Evolutionary conservation across 371 early-diverging fungal species (phyloP), one percentile per base, ranked within the genome.

Genomic region (Cokeromyces recurvatus): DNA sequence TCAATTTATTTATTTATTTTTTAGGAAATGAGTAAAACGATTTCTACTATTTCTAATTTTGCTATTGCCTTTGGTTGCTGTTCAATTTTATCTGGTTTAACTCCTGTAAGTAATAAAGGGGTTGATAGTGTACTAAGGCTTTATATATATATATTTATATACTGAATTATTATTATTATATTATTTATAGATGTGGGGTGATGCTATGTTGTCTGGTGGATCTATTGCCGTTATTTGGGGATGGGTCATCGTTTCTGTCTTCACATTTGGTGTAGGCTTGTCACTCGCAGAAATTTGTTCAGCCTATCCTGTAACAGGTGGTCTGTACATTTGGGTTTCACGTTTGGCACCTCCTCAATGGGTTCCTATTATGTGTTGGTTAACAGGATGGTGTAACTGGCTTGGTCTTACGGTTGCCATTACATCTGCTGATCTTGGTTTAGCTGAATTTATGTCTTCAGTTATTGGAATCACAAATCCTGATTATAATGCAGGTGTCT

Each of bases 211-310:
- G 52, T 69, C 77, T 14, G 88, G 84, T 43, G 88, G 88, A 8
- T 82, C 86, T 4, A 74, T 81, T 44, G 77, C 79, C 9, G 70
- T 85, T 35, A 70, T 82, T 27, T 86, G 85, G 85, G 85, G 85
- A 27, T 87, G 84, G 82, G 38, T 85, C 21, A 43, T 82, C 15
- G 82, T 82, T 8, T 74, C 79, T 10, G 36, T 76, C 48, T 81
- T 84, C 45, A 81, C 84, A 1, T 67, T 85, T 62, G 64, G 71
- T 49, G 74, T 85, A 12, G 88, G 79, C 14, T 56, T 85, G 17
- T 78, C 83, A 8, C 55, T 87, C 53, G 88, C 88, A 17, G 88
- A 87, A 59, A 87, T 87, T 42, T 85, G 85, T 46, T 81, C 81
- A 2, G 79, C 88, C 2, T 82, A 70, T 58, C 85, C 88, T 8